Base-by-base conservation (phyloP, 495 filamentous ascomycete genomes). In the Massariosphaeria phaeospora region DNA sequence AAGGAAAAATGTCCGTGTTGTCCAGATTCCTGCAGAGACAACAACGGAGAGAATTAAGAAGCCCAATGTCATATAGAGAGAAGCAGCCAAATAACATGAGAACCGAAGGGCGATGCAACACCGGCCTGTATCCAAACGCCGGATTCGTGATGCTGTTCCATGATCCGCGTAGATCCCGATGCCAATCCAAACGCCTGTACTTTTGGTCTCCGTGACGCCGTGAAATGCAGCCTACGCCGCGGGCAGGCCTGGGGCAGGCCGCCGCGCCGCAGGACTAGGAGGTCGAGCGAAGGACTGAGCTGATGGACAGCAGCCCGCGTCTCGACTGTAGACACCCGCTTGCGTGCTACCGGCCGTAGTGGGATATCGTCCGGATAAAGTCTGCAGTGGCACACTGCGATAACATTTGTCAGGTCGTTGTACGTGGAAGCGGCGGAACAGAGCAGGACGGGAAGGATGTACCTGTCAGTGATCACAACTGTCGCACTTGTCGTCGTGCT, bases 401-500 rank as follows among this genome's bases (percentile, higher is more conserved):
- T 18, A 55, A 42, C n/a, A 49, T 48, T 57, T 36, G 61, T 64
- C 53, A 64, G 61, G 59, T 47, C 9, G n/a, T 38, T 55, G 60
- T 31, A 48, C 50, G 21, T 34, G 42, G 11, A 35, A 25, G 34
- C 49, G 48, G 23, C 27, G 25, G 26, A 41, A n/a, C 13, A 8
- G 45, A 9, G 34, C 18, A 42, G 29, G 27, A 27, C 18, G 40
- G 38, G 24, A 42, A 33, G 31, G 18, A 45, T 9, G 39, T 59
- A 57, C 55, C 57, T 50, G 48, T 62, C 59, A 66, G 36, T 62
- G 61, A 46, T 67, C 67, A 45, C 70, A 72, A 17, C 35, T 47
- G 41, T 66, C 66, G 46, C 70, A 72, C 41, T 67, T 69, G 44
- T 71, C 67, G 20, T 66, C 66, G 52, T 71, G 69, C 33, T 63